phyloP scores from a whole-genome alignment of 768 basidiomycete genomes.

The Suillus americanus region DNA sequence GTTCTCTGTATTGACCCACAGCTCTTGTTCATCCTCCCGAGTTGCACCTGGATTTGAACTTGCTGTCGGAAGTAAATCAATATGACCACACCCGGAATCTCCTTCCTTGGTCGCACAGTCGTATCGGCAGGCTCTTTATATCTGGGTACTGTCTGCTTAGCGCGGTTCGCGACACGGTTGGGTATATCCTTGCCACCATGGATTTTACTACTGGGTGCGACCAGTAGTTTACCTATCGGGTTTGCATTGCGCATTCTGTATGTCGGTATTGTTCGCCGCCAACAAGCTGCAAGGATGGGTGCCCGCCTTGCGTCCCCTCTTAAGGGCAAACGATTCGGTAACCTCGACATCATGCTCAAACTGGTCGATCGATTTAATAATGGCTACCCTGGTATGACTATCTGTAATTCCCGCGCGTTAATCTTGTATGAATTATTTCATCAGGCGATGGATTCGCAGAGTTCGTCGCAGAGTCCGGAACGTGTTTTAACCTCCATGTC shows the following conservation, averaged over 20 bases:
- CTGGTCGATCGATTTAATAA: slow-evolving; percentile 35
- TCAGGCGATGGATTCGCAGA: slow-evolving; percentile 45
- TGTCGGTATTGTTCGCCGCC: slow-evolving; percentile 27
- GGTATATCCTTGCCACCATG: slow-evolving; percentile 36
- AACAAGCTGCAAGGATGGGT: slow-evolving; percentile 43
- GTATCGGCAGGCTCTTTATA: not conserved
- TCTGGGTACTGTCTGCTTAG: slow-evolving; percentile 3
- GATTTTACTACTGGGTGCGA: slow-evolving; percentile 32
- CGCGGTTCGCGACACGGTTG: slow-evolving; percentile 13
- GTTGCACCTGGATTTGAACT: not conserved
- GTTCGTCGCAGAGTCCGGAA: slow-evolving; percentile 35
- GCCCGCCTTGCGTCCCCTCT: slow-evolving; percentile 43
- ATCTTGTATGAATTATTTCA: not conserved
- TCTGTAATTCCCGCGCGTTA: not conserved
- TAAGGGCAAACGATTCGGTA: slow-evolving; percentile 42
- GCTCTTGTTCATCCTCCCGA: not conserved
- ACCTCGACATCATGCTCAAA: slow-evolving; percentile 41
- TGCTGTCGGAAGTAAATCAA: not conserved
- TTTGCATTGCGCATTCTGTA: slow-evolving; percentile 31
- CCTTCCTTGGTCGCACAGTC: slow-evolving; percentile 10
- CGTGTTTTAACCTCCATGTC: slow-evolving; percentile 44
- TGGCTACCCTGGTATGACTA: slow-evolving; percentile 50
- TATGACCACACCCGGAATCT: slow-evolving; percentile 19
- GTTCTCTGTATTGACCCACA: not conserved
- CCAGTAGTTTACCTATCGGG: slow-evolving; percentile 35